A percentile compares a stretch with the other conserved stretches of the same genome.
Evolutionary conservation across 345 rosid species (phyloP).

Genomic region (Eucalyptus erythrocorys): DNA sequence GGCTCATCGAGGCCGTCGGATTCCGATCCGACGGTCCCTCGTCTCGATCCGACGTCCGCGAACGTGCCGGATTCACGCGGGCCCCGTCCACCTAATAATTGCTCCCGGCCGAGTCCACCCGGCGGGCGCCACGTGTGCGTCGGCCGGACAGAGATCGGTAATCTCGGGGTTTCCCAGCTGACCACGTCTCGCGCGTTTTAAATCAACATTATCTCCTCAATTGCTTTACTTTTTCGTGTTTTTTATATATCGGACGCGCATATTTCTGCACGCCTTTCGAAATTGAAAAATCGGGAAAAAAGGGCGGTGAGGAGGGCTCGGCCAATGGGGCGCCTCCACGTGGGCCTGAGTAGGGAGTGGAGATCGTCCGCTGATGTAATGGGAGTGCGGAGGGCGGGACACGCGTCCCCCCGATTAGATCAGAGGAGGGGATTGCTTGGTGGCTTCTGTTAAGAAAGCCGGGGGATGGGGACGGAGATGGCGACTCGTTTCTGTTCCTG

Average conservation of each 20-base stretch:
- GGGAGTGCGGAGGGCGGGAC: background rate
- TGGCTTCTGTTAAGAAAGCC: background rate
- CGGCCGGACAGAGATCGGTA: background rate
- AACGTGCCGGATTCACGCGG: background rate
- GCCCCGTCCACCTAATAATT: background rate
- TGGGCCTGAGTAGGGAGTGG: background rate
- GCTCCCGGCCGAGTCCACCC: background rate
- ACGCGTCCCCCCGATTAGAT: background rate
- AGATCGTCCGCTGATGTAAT: background rate
- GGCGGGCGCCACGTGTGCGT: slow-evolving; percentile 19
- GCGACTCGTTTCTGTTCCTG: background rate
- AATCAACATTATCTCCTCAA: background rate
- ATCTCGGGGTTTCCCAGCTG: slow-evolving; percentile 3
- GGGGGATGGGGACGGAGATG: background rate
- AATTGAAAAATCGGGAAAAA: background rate
- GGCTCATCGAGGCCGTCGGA: background rate
- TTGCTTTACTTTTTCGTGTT: background rate
- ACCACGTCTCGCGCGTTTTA: slow-evolving; percentile 32
- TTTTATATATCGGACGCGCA: background rate
- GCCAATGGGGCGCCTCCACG: background rate
- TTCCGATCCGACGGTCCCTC: background rate
- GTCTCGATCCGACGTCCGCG: background rate
- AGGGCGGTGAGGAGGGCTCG: background rate
- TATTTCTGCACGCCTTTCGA: background rate
- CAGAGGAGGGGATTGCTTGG: background rate